These are phyloP conservation scores for Coemansia sp. DNA, from an alignment of 192 early-diverging fungal genomes.

Conservation along the genomic window DNA sequence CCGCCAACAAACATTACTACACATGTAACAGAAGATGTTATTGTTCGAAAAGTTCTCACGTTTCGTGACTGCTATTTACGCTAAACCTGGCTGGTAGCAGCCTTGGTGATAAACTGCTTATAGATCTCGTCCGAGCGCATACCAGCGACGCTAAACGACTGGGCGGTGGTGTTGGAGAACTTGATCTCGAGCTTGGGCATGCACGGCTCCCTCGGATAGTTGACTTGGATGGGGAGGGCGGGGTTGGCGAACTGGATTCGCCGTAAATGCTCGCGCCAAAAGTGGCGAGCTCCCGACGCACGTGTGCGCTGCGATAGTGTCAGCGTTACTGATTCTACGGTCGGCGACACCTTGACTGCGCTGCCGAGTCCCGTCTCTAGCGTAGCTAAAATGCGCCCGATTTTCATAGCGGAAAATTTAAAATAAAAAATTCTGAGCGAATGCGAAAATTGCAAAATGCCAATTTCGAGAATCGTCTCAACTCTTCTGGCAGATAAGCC, in stretches of 20 bases:
- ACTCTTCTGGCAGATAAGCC: background rate
- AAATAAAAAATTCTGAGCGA: background rate
- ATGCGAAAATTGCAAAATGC: background rate
- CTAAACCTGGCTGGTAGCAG: background rate
- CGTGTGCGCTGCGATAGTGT: conserved; percentile 53
- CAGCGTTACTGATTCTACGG: conserved; percentile 37
- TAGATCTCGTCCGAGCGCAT: conserved; percentile 49
- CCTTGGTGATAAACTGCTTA: conserved; percentile 22
- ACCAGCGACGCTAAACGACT: conserved; percentile 28
- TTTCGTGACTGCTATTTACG: background rate
- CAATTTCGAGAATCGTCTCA: background rate
- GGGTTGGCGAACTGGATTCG: conserved; percentile 53
- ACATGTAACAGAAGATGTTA: background rate
- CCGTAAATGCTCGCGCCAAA: conserved; percentile 52
- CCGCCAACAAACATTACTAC: background rate
- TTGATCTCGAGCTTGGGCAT: conserved; percentile 46
- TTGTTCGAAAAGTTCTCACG: background rate
- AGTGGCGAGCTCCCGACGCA: conserved; percentile 47
- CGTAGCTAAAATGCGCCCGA: conserved; percentile 33
- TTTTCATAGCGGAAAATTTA: conserved; percentile 25
- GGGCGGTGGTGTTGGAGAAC: conserved; percentile 18
- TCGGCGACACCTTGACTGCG: conserved; percentile 37
- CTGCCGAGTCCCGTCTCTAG: conserved; percentile 39
- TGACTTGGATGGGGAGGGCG: conserved; percentile 35
- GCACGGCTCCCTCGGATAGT: conserved; percentile 48